Evolutionary conservation across 352 stramenopile species (phyloP), one percentile per base, ranked within the genome.

Genomic region (Phytophthora ohioensis): DNA sequence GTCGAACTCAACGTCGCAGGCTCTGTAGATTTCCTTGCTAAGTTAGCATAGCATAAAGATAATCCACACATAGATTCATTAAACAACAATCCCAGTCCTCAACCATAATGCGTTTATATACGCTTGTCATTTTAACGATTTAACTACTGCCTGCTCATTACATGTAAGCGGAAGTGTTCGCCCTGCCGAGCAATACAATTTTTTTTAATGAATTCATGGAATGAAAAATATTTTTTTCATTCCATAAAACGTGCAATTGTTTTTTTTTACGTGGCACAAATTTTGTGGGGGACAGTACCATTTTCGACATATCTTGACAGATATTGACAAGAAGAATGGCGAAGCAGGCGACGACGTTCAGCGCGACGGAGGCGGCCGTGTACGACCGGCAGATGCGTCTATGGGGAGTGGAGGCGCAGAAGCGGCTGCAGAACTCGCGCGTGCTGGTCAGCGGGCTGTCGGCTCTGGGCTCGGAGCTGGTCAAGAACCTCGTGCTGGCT

Each of bases 351-450:
- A 54, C 57, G 51, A 88, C 69, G 21, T 88, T 97, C 64, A 94
- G 81, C 73, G 87, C 90, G 42, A 81, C 85, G 21, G 92, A 98
- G 80, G 90, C 91, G 30, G 97, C 98, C 55, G 86, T 99, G 42
- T 99, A 99, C 77, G 97, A 99, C 85, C 91, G 98, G 21, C 97
- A 99, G 83, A 99, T 99, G 82, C 95, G 97, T 17, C 82, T 99
- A n/a, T 99, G 97, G 97, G 98, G 98, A 35, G 90, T 98, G 27
- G 97, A 99, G 75, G 97, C 97, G 39, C 97, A 99, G 87, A 91
- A 92, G 64, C 84, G 94, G 0, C 88, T 98, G 54, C 92, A 97
- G 74, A 91, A 75, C 70, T 90, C 94, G 21, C 84, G 89, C 43
- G 90, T 98, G 47, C 69, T 98, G 9, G 88, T 99, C 63, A 91